A percentile compares a stretch with the other conserved stretches of the same genome.
These are phyloP conservation scores for Hyaloperonospora brassicae DNA, from an alignment of 352 stramenopile species.

Conservation along the genomic window DNA sequence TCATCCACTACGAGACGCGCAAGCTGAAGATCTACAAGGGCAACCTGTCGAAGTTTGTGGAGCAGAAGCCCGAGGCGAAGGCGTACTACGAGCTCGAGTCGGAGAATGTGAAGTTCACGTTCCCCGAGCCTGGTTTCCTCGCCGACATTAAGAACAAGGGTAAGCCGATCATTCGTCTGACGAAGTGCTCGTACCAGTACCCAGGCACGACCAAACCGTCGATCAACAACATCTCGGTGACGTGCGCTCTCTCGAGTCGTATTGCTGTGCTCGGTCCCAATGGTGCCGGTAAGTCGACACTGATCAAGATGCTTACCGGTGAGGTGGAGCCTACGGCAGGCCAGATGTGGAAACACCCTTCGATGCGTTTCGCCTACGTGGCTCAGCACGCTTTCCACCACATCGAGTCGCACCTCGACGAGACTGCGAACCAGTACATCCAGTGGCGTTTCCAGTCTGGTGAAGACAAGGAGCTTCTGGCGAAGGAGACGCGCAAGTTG, in stretches of 20 bases:
- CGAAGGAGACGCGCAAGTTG: slow-evolving; percentile 89
- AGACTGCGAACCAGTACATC: slow-evolving; percentile 94
- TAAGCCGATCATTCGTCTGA: slow-evolving; percentile 86
- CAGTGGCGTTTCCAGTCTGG: slow-evolving; percentile 93
- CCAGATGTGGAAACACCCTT: slow-evolving; percentile 78
- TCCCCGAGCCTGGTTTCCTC: slow-evolving; percentile 83
- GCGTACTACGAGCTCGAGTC: slow-evolving; percentile 85
- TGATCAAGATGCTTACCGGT: slow-evolving; percentile 92
- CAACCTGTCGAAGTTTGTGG: slow-evolving; percentile 79
- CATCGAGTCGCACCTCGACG: slow-evolving; percentile 94
- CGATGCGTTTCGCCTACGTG: slow-evolving; percentile 93
- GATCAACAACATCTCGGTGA: slow-evolving; percentile 79
- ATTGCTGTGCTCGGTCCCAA: slow-evolving; percentile 85
- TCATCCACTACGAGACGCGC: slow-evolving; percentile 95
- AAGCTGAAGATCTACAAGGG: slow-evolving; percentile 88
- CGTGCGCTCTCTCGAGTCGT: slow-evolving; percentile 69
- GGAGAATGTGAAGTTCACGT: slow-evolving; percentile 80
- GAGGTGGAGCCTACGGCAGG: slow-evolving; percentile 69
- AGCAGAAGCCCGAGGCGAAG: slow-evolving; percentile 84
- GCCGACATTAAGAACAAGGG: slow-evolving; percentile 88
- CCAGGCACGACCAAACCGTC: slow-evolving; percentile 67
- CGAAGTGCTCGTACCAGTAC: slow-evolving; percentile 82
- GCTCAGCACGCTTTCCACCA: slow-evolving; percentile 97
- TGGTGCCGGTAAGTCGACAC: slow-evolving; percentile 92
- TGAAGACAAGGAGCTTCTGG: slow-evolving; percentile 88